Conservation (phyloP, 2,329 filamentous ascomycete genomes). For the Ramularia collo-cygni region DNA sequence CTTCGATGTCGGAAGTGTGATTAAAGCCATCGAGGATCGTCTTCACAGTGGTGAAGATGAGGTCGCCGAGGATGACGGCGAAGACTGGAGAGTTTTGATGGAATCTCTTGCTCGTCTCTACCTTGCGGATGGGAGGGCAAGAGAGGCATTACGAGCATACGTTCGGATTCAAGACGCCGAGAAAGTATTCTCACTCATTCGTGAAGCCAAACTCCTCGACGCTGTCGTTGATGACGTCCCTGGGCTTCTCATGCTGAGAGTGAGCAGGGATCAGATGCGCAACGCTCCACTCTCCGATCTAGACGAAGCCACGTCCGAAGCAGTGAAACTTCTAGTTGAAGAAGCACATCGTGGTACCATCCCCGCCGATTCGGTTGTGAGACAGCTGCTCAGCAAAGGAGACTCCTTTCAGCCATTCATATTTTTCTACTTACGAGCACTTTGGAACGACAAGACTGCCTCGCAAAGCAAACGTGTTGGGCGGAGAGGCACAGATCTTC, state of each 20-base stretch:
- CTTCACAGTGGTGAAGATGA: constrained; percentile 61
- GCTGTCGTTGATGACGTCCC: constrained; percentile 85
- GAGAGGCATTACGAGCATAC: constrained; percentile 81
- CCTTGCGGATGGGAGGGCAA: constrained; percentile 69
- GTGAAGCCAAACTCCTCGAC: constrained; percentile 82
- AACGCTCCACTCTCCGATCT: constrained; percentile 63
- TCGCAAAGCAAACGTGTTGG: constrained; percentile 9
- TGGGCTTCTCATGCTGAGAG: constrained; percentile 78
- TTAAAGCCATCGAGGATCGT: constrained; percentile 73
- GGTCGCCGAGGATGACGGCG: constrained; percentile 66
- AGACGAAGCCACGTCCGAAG: constrained; percentile 72
- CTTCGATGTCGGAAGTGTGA: constrained; percentile 71
- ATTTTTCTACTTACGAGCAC: constrained; percentile 81
- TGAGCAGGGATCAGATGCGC: constrained; percentile 62
- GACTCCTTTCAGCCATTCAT: constrained; percentile 61
- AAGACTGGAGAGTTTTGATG: constrained; percentile 88
- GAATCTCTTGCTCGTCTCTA: constrained; percentile 79
- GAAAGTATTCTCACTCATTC: constrained; percentile 76
- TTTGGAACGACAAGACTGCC: constrained; percentile 55
- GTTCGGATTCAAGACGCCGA: constrained; percentile 90
- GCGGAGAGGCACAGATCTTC: constrained; percentile 21
- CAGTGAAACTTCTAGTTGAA: constrained; percentile 77
- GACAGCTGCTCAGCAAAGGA: constrained; percentile 63
- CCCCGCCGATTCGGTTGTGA: constrained; percentile 66
- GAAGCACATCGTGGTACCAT: constrained; percentile 88